Evolutionary conservation across 177 flowering plant species (phyloP).

Genomic region (Vitis hybrid): DNA sequence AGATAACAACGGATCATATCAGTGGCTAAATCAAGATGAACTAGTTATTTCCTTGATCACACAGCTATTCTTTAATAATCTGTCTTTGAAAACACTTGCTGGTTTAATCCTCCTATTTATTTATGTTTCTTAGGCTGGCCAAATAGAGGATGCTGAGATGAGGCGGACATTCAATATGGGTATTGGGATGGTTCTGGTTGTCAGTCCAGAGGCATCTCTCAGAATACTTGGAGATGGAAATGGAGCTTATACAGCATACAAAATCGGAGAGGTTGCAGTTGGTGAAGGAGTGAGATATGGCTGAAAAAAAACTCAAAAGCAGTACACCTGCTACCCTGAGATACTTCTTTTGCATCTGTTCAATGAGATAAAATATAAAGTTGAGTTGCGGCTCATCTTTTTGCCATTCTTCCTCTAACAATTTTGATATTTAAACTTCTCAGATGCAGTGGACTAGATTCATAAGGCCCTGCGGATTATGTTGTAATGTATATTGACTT

Average conservation of each 20-base stretch:
- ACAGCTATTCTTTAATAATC: background rate
- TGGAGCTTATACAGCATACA: conserved; percentile 32
- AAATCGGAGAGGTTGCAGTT: conserved; percentile 69
- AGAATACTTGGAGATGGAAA: conserved; percentile 45
- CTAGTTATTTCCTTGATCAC: background rate
- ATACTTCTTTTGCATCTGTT: no score
- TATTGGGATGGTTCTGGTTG: conserved; percentile 88
- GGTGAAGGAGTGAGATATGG: conserved; percentile 63
- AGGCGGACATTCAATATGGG: conserved; percentile 91
- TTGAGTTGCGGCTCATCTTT: no score
- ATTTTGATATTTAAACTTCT: no score
- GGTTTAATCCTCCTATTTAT: background rate
- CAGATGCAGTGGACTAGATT: no score
- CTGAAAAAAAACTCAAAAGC: conserved; percentile 1
- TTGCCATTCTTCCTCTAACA: no score
- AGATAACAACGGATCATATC: no score
- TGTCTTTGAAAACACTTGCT: background rate
- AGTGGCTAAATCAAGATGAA: no score
- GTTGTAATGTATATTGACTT: no score
- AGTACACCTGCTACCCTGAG: no score
- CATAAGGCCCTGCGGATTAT: no score
- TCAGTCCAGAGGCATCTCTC: conserved; percentile 54
- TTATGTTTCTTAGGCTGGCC: conserved; percentile 54
- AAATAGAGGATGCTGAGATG: conserved; percentile 80
- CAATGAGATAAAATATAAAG: no score